These are phyloP conservation scores for Cutaneotrichosporon arboriforme DNA, from an alignment of 1,284 basidiomycete species.

Conservation along the genomic window DNA sequence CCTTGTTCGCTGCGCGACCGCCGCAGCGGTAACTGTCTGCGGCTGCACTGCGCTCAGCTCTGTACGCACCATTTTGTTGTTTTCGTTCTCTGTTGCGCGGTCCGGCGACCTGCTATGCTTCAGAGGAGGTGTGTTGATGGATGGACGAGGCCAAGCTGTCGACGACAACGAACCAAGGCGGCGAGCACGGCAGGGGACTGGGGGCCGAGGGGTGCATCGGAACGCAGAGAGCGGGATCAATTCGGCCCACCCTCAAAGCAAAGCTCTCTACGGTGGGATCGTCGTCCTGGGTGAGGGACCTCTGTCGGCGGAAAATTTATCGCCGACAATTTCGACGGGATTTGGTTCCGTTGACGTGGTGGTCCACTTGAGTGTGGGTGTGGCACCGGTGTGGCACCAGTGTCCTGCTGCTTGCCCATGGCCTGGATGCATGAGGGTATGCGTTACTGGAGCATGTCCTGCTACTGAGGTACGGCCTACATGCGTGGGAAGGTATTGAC, in stretches of 20 bases:
- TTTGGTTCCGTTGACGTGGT: too few species aligned
- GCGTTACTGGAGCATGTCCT: too few species aligned
- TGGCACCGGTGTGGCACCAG: too few species aligned
- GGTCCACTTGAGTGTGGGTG: too few species aligned
- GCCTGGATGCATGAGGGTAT: too few species aligned
- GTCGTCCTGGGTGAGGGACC: too few species aligned
- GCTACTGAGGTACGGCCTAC: too few species aligned
- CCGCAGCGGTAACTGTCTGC: not conserved
- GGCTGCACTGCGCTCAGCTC: not conserved
- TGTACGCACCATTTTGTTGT: constrained; percentile 9
- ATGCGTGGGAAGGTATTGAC: too few species aligned
- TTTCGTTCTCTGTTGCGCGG: constrained; percentile 7
- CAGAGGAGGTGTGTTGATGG: constrained; percentile 2
- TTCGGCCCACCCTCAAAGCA: not conserved
- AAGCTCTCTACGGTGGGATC: too few species aligned
- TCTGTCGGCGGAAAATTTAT: too few species aligned
- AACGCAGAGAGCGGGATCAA: not conserved
- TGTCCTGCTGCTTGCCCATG: too few species aligned
- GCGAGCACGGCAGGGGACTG: not conserved
- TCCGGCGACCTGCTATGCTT: constrained; percentile 2
- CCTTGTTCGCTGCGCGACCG: not conserved
- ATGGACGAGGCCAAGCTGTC: not conserved
- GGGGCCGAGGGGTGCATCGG: not conserved
- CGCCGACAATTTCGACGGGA: too few species aligned
- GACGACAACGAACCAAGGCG: not conserved